These are phyloP conservation scores for Geosiphon pyriformis DNA, from an alignment of 192 early-diverging fungal species.

Conservation along the genomic window DNA sequence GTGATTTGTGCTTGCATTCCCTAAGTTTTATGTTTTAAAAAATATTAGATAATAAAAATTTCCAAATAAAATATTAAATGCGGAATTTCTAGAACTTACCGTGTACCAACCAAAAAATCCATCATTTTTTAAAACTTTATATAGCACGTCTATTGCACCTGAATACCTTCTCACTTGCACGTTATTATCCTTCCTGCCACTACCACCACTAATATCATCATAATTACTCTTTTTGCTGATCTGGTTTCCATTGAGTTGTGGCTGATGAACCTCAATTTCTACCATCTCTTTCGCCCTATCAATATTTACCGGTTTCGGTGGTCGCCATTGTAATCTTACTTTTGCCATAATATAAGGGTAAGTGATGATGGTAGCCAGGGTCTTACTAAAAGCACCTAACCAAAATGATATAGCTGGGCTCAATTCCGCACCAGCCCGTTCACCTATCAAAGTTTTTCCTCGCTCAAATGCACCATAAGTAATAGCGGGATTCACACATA, in stretches of 20 bases:
- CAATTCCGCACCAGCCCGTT: conserved; percentile 47
- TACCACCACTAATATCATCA: conserved; percentile 2
- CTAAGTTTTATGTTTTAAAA: conserved; percentile 33
- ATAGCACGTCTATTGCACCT: conserved; percentile 79
- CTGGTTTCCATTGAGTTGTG: not conserved
- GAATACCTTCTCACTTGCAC: conserved; percentile 54
- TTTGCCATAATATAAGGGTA: conserved; percentile 99
- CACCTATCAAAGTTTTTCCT: conserved; percentile 55
- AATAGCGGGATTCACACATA: conserved; percentile 94
- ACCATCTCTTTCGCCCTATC: too few species aligned
- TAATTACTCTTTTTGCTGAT: not conserved
- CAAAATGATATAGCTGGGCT: conserved; percentile 82
- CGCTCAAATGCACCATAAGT: conserved; percentile 95
- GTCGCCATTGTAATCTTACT: conserved; percentile 90
- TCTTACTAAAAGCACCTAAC: conserved; percentile 90
- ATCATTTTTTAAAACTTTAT: conserved; percentile 69
- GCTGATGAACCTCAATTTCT: not conserved
- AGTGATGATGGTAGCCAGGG: conserved; percentile 77
- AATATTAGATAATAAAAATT: not conserved
- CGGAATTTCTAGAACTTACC: conserved; percentile 44
- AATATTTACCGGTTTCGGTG: conserved; percentile 46
- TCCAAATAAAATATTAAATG: conserved; percentile 15
- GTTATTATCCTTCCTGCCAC: not conserved
- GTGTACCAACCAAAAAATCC: conserved; percentile 92
- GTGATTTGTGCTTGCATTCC: conserved; percentile 96